Evolutionary conservation across 2,329 filamentous ascomycete genomes (phyloP), one percentile per base, ranked within the genome.

Genomic region (Byssoonygena ceratinophila): DNA sequence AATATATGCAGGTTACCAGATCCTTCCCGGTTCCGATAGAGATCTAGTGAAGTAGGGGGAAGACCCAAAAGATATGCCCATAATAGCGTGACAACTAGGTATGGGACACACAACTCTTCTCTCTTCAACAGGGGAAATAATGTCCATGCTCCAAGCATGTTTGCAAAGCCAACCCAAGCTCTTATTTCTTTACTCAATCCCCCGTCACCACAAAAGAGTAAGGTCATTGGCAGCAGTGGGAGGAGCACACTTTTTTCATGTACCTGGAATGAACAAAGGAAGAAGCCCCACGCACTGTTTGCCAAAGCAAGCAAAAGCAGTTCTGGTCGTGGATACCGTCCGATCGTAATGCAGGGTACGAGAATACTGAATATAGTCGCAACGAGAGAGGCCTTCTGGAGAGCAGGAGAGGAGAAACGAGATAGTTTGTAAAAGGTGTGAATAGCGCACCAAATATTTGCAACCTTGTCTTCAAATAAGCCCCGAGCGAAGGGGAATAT

Each of bases 381-480:
- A 0, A 77, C 71, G 1, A 96, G 76, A 1, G 92, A 87, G 1
- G 81, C 79, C 50, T 80, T 80, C 65, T 94, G 88, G 27, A 98
- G 79, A 4, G 88, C 67, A 6, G 78, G 76, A 2, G 81, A 69
- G 0, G 87, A 81, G 59, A 88, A 92, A 16, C 79, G 73, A 57
- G 85, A 80, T 34, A 98, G 79, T 71, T 98, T 98, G 71, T 95
- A 76, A 81, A 94, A 76, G 0, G 92, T 84, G 65, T 97, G 94
- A 52, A 91, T 76, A 3, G 89, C 84, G 66, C 92, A 98, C 92
- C 92, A 98, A 63, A 96, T 85, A 66, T 98, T 98, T 63, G 92
- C 92, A 18, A 98, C 94, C 70, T 98, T 98, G 73, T 97, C 92
- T 71, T 98, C 94, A 63, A 97, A 98, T 5, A 98, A 73, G 2